phyloP scores from a whole-genome alignment of 257 asterid genomes.

The Penstemon eatonii region DNA sequence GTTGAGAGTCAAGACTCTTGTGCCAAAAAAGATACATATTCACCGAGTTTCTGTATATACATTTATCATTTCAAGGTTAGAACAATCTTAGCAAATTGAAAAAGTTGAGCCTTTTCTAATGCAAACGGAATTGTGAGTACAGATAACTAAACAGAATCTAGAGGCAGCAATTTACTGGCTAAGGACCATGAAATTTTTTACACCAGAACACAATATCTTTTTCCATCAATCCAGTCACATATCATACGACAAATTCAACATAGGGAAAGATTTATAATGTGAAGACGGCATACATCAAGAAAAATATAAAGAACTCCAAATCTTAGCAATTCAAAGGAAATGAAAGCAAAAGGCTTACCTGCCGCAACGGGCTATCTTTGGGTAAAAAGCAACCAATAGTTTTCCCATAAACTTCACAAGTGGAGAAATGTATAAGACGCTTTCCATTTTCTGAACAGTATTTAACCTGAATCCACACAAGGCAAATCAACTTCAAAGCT shows the following conservation, averaged over 20 bases:
- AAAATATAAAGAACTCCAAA: slow-evolving; percentile 1
- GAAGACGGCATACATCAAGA: slow-evolving; percentile 2
- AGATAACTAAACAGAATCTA: no score
- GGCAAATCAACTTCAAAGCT: slow-evolving; percentile 12
- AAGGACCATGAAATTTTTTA: neutral
- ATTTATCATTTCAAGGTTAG: neutral
- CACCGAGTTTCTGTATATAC: neutral
- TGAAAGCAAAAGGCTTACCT: slow-evolving; percentile 50
- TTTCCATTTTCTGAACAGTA: slow-evolving; percentile 90
- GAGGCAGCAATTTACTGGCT: no score
- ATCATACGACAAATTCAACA: slow-evolving; percentile 3
- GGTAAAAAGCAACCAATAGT: slow-evolving; percentile 83
- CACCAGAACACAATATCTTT: neutral
- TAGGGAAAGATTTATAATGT: neutral
- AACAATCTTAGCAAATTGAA: no score
- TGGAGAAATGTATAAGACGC: slow-evolving; percentile 95
- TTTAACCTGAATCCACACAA: slow-evolving; percentile 61
- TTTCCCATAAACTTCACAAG: slow-evolving; percentile 96
- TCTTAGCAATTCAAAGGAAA: slow-evolving; percentile 6
- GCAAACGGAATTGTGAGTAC: no score
- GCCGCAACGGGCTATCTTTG: slow-evolving; percentile 80
- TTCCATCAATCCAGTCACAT: slow-evolving; percentile 1
- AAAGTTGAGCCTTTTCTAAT: no score
- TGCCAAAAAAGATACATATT: neutral
- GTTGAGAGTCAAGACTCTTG: neutral